Conservation (phyloP, 768 basidiomycete genomes). For the Thelephora aurantiotincta region DNA sequence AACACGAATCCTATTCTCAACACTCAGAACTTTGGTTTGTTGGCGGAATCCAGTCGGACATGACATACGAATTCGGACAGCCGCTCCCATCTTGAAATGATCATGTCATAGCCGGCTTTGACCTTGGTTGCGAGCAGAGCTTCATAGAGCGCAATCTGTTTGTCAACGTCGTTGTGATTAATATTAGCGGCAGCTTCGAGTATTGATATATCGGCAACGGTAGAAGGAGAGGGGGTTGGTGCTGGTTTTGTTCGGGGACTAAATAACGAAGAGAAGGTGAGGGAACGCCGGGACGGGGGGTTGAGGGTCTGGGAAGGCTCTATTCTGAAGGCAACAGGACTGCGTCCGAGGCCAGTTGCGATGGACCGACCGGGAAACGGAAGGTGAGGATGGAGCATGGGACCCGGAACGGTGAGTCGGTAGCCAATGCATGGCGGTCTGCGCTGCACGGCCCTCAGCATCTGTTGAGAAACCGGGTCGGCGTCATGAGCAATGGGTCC, state of each 20-base stretch:
- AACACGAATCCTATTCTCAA: conserved; percentile 40
- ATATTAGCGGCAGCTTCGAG: conserved; percentile 71
- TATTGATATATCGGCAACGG: conserved; percentile 56
- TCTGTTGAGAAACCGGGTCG: background rate
- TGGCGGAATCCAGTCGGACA: background rate
- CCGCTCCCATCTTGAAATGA: conserved; percentile 72
- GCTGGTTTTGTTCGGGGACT: conserved; percentile 22
- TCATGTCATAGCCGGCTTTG: conserved; percentile 53
- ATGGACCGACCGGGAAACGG: too few species aligned
- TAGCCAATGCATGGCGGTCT: conserved; percentile 4
- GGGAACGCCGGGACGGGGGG: conserved; percentile 4
- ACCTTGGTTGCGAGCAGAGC: conserved; percentile 53
- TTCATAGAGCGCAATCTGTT: conserved; percentile 56
- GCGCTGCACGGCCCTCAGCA: background rate
- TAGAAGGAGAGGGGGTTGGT: conserved; percentile 41
- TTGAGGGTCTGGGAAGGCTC: conserved; percentile 2
- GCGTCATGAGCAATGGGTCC: background rate
- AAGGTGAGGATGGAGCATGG: conserved; percentile 3
- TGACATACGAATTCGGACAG: conserved; percentile 69
- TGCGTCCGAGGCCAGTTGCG: too few species aligned
- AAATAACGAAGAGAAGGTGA: conserved; percentile 18
- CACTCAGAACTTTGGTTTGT: conserved; percentile 4
- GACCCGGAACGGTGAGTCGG: background rate
- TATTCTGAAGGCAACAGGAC: background rate
- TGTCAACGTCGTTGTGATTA: conserved; percentile 49